Evolutionary conservation across 805 yeast species (phyloP), one percentile per base, ranked within the genome.

Genomic region (Lipomyces orientalis): DNA sequence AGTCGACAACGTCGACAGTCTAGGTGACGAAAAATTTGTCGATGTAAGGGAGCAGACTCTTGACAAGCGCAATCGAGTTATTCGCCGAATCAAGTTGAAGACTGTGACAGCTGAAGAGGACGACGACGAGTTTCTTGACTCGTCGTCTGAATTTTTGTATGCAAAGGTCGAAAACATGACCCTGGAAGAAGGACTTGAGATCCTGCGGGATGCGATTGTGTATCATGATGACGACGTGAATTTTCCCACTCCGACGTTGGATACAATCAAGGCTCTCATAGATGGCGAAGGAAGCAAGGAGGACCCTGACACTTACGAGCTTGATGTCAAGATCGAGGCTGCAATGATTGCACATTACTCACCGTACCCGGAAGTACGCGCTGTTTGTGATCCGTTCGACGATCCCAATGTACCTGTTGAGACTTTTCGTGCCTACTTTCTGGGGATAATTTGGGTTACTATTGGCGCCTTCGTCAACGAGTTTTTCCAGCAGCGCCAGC

Each of bases 321-420:
- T 59, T 14, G 64, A 64, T 35, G 58, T 56, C 8, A 31, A 56
- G 4, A 31, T 60, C 25, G 83, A 83, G 65, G 86, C 86, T 6
- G 81, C 80, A 37, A 73, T 84, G 54, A 78, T 76, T 46, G 62
- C 65, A 56, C 75, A 73, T 69, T 86, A 82, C 76, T 90, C 90
- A 3, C 89, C 90, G 4, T 87, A 86, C 68, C 88, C 90, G 0
- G 90, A 88, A 73, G 88, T 88, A 14, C 77, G 90, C 52, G 87
- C 90, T 10, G 84, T 88, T 19, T 87, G 87, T 12, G 87, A 86
- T 16, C 84, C 87, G 12, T 79, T 72, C 61, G 90, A 87, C 71
- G 88, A 87, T 66, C 83, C 84, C 1, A 59, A 71, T 2, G 67
- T 83, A 51, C 85, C 86, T 0, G 82, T 81, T 43, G 87, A 85